Base-by-base conservation (phyloP, 108 stramenopile species). In the Nannochloropsis gaditana region DNA sequence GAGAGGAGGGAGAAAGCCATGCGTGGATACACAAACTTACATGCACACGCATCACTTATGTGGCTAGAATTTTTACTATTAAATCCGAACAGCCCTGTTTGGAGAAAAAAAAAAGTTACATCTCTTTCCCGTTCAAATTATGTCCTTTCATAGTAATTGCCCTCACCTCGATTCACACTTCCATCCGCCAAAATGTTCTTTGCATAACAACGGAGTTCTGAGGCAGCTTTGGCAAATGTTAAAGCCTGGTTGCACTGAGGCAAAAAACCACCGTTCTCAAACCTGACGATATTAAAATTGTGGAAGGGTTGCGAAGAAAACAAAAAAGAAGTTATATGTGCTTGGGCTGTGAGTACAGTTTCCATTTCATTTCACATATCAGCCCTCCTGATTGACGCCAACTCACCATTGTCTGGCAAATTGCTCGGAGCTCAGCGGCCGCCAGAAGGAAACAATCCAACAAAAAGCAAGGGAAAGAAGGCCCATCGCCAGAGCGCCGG, bases 381-480 rank as follows among this genome's bases (percentile, higher is more conserved):
- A 31, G 31, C 31, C 31, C 31, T 31, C 31, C 31, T 31, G 31
- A 31, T 31, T 31, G 31, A 31, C 31, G 31, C 31, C 31, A n/a
- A 73, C 59, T 15, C n/a, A 73, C 59, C 59, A 73, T 73, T 73
- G 59, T n/a, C 59, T 73, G 15, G 59, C 59, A 73, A 73, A 73
- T 6, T 73, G 59, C 59, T 73, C 59, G 19, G 59, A n/a, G 3
- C 19, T 6, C 2, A 73, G 59, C n/a, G 59, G 59, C 6, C 8
- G 59, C 59, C 59, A 73, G 2, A 73, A 8, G 6, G 59, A 5
- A n/a, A 73, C n/a, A n/a, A 73, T n/a, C 59, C 15, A 15, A n/a
- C 59, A 73, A 6, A 73, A 2, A n/a, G 59, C 1, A 73, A 73
- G 59, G 59, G 59, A 73, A 15, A 73, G 59, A n/a, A 73, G 59